Conservation (phyloP, 179 eudicot genomes). For the Corrigiola litoralis region DNA sequence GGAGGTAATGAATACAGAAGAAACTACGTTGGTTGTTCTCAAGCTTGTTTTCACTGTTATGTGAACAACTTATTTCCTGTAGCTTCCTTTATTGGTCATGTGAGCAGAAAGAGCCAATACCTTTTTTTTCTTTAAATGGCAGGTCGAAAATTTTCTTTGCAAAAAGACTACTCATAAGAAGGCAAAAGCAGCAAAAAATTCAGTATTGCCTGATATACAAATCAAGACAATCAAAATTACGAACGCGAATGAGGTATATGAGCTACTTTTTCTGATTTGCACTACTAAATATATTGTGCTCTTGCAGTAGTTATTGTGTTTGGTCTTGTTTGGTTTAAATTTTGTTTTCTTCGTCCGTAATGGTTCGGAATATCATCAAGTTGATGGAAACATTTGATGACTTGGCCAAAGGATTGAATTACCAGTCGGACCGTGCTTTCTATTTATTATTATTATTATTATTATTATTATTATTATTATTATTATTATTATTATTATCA, state of each 20-base stretch:
- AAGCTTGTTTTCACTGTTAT: not conserved
- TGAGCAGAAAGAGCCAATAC: not conserved
- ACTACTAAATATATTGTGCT: not conserved
- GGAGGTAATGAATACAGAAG: constrained; percentile 34
- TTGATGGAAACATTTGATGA: too few species aligned
- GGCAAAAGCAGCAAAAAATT: constrained; percentile 48
- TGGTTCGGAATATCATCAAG: too few species aligned
- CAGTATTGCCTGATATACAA: constrained; percentile 37
- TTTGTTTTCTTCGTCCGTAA: too few species aligned
- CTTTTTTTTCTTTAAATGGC: constrained; percentile 25
- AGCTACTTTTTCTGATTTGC: not conserved
- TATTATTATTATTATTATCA: too few species aligned
- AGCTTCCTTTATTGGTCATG: not conserved
- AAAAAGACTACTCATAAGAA: constrained; percentile 40
- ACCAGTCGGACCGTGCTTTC: too few species aligned
- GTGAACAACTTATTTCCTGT: not conserved
- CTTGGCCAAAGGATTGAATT: too few species aligned
- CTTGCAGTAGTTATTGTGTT: not conserved
- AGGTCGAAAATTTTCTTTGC: constrained; percentile 45
- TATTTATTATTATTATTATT: too few species aligned
- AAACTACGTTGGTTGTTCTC: not conserved
- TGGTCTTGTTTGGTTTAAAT: not conserved
- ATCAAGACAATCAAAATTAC: constrained; percentile 66
- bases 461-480: too few species aligned
- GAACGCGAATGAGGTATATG: constrained; percentile 63